A percentile compares a stretch with the other conserved stretches of the same genome.
These are phyloP conservation scores for Oryza longistaminata DNA, from an alignment of 176 grass and related monocot species.

Conservation along the genomic window DNA sequence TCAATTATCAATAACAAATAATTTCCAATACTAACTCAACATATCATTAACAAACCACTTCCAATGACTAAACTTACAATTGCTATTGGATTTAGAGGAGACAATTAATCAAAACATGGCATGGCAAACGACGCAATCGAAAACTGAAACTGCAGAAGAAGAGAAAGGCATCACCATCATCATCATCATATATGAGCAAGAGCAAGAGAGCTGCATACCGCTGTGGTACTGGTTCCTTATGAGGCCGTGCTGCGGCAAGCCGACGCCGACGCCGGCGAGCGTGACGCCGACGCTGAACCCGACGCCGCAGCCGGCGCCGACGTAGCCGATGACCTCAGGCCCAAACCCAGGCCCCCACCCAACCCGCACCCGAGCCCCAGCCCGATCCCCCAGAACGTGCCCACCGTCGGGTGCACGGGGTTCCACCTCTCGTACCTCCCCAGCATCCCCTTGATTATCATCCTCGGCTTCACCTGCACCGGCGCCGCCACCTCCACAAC, in stretches of 20 bases:
- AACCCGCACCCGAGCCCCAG: conserved; percentile 89
- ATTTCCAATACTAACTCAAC: background rate
- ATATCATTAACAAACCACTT: no score
- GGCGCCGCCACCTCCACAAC: conserved; percentile 9
- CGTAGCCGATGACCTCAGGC: conserved; percentile 87
- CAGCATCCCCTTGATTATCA: conserved; percentile 88
- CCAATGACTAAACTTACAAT: background rate
- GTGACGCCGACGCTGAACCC: conserved; percentile 91
- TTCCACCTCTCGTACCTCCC: conserved; percentile 89
- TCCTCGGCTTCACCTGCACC: conserved; percentile 48
- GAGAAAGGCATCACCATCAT: background rate
- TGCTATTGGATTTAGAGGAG: background rate
- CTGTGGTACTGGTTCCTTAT: conserved; percentile 44
- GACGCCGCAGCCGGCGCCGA: conserved; percentile 81
- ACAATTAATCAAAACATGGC: background rate
- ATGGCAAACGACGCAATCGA: background rate
- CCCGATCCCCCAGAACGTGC: conserved; percentile 88
- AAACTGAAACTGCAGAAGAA: background rate
- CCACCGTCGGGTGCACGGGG: conserved; percentile 84
- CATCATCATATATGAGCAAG: background rate
- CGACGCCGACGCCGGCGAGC: conserved; percentile 72
- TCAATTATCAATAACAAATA: no score
- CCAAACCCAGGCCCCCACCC: conserved; percentile 95
- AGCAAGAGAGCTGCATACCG: conserved; percentile 24
- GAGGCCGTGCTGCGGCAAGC: conserved; percentile 70